These are phyloP conservation scores for Ustilago xerochloae DNA, from an alignment of 1,284 basidiomycete species.

Conservation along the genomic window DNA sequence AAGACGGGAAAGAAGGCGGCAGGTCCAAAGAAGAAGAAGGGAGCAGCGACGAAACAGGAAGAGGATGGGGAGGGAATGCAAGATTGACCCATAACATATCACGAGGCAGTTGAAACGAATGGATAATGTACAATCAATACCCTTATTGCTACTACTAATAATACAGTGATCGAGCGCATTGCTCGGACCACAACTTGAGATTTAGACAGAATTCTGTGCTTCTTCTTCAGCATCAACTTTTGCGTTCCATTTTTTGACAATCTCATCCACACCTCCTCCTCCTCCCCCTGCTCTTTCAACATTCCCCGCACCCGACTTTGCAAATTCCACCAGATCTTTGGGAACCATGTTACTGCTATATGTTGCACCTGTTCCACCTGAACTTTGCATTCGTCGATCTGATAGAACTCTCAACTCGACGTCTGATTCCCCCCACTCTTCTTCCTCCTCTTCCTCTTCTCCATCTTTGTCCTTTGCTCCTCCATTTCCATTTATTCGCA, in stretches of 20 bases:
- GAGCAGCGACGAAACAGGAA: slow-evolving; percentile 2
- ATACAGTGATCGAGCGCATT: too few relatives aligned
- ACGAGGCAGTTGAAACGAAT: background rate
- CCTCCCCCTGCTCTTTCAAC: background rate
- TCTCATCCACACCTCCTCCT: slow-evolving; percentile 27
- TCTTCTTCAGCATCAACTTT: slow-evolving; percentile 12
- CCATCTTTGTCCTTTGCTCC: background rate
- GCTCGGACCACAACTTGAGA: background rate
- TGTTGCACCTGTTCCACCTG: slow-evolving; percentile 59
- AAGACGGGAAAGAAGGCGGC: slow-evolving; percentile 14
- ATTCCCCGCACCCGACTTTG: slow-evolving; percentile 68
- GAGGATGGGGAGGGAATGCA: slow-evolving; percentile 23
- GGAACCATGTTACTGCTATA: slow-evolving; percentile 93
- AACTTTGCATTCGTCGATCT: slow-evolving; percentile 72
- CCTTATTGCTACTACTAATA: background rate
- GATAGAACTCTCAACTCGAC: slow-evolving; percentile 75
- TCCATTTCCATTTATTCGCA: slow-evolving; percentile 14
- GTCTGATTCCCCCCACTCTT: slow-evolving; percentile 1
- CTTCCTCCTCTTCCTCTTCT: background rate
- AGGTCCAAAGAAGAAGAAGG: slow-evolving; percentile 11
- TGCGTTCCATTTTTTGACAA: slow-evolving; percentile 29
- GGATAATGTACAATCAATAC: slow-evolving; percentile 1
- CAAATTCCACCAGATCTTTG: slow-evolving; percentile 82
- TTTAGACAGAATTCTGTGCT: background rate
- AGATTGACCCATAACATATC: slow-evolving; percentile 7